Conservation (phyloP, 257 asterid genomes). For the Solanum rostratum region DNA sequence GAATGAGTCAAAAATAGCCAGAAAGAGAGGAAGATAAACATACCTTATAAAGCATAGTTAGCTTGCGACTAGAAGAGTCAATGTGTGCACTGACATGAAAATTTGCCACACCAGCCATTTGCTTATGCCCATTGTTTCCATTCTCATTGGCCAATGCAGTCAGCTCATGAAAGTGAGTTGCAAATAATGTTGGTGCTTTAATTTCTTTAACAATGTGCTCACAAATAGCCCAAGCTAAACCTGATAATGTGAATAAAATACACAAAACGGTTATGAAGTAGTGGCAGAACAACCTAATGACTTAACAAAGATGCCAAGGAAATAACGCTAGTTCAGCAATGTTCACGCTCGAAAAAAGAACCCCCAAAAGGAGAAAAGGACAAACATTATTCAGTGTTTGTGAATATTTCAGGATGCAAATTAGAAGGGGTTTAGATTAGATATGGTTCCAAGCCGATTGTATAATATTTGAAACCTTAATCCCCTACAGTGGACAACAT, state of each 20-base stretch:
- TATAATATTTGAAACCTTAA: not conserved
- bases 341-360: not conserved
- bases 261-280: not conserved
- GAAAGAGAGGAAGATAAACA: conserved; percentile 9
- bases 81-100: conserved; percentile 96
- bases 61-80: conserved; percentile 75
- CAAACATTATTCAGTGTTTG: not conserved
- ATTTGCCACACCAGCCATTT: conserved; percentile 63
- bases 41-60: conserved; percentile 97
- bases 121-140: conserved; percentile 23
- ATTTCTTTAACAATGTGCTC: conserved; percentile 82
- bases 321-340: not conserved
- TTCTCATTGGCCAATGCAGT: conserved; percentile 69
- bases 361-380: not conserved
- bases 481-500: not conserved
- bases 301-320: not conserved
- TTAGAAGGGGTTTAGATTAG: not conserved
- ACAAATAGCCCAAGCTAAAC: conserved; percentile 97
- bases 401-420: not conserved
- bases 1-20: not conserved
- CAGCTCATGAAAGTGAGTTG: conserved; percentile 98
- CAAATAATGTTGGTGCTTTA: conserved; percentile 86
- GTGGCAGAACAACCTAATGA: not conserved
- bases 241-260: conserved; percentile 25
- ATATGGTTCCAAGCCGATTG: not conserved